phyloP scores from a whole-genome alignment of 1,139 yeast genomes.

The Taphrina communis region DNA sequence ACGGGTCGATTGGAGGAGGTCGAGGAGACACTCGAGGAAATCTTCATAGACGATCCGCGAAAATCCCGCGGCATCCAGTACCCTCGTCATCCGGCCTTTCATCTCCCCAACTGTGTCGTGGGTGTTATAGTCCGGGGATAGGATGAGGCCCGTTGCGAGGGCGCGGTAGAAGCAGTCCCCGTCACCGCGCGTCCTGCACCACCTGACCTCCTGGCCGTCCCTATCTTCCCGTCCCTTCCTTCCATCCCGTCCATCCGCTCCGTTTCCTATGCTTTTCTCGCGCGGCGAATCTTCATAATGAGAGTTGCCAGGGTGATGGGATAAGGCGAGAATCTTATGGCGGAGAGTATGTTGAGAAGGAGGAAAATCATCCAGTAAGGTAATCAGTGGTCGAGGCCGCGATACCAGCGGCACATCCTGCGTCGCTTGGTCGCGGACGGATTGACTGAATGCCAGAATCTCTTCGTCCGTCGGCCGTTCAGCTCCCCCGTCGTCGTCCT shows the following conservation, averaged over 20 bases:
- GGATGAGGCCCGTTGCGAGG: slow-evolving; percentile 12
- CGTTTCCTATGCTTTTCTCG: neutral
- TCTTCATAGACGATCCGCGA: slow-evolving; percentile 46
- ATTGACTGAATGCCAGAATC: slow-evolving; percentile 28
- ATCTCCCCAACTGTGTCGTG: too few species aligned
- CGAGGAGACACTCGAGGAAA: slow-evolving; percentile 43
- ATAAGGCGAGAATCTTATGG: slow-evolving; percentile 21
- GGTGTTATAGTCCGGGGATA: too few species aligned
- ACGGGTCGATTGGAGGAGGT: too few species aligned
- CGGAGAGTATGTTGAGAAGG: too few species aligned
- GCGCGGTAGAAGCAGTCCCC: slow-evolving; percentile 47
- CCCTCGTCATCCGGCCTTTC: neutral
- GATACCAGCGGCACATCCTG: slow-evolving; percentile 30
- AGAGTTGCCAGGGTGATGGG: too few species aligned
- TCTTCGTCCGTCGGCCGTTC: slow-evolving; percentile 35
- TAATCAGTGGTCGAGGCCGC: slow-evolving; percentile 9
- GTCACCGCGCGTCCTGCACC: slow-evolving; percentile 45
- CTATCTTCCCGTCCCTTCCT: too few species aligned
- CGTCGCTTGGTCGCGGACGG: slow-evolving; percentile 25
- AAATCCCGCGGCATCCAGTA: slow-evolving; percentile 46
- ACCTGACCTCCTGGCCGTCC: neutral
- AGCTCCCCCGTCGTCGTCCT: neutral
- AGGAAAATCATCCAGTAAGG: slow-evolving; percentile 25
- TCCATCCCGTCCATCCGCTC: slow-evolving; percentile 5
- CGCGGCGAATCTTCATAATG: too few species aligned